phyloP scores from a whole-genome alignment of 352 stramenopile genomes.

The Pythium guiyangense region DNA sequence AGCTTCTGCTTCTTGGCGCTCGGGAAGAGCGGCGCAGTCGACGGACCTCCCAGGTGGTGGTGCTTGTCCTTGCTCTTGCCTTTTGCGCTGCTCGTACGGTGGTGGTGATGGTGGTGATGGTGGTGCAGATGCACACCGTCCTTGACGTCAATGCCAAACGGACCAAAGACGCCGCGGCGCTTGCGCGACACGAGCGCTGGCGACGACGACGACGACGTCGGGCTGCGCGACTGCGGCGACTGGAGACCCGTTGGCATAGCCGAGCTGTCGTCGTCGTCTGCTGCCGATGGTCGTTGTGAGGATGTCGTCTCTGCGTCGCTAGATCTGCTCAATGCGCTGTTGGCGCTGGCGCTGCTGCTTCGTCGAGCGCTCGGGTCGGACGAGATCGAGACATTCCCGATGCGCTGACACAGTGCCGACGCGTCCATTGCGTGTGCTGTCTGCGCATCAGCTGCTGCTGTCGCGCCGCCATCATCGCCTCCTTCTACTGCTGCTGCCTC shows the following conservation, averaged over 20 bases:
- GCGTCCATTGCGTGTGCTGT: constrained; percentile 10
- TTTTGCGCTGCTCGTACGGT: not conserved
- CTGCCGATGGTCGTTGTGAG: no score
- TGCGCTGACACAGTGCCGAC: constrained; percentile 60
- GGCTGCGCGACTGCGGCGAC: constrained; percentile 11
- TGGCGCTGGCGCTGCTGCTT: not conserved
- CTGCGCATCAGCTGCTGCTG: not conserved
- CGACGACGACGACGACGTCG: constrained; percentile 11
- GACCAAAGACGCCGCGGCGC: constrained; percentile 11
- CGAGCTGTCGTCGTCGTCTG: no score
- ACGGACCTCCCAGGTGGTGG: not conserved
- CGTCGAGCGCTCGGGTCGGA: constrained; percentile 7
- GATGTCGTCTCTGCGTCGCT: no score
- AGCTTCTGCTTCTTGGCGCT: constrained; percentile 56
- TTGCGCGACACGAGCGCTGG: constrained; percentile 15
- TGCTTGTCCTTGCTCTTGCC: not conserved
- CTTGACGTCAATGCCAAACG: constrained; percentile 6
- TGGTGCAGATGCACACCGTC: not conserved
- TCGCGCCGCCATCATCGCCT: no score
- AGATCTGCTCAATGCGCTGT: no score
- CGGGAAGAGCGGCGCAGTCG: constrained; percentile 26
- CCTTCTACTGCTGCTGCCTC: not conserved
- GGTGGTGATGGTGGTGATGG: constrained; percentile 1
- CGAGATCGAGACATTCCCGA: constrained; percentile 77
- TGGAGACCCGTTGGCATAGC: not conserved